Evolutionary conservation across 495 filamentous ascomycete species (phyloP).

Genomic region (Daldinia loculata): DNA sequence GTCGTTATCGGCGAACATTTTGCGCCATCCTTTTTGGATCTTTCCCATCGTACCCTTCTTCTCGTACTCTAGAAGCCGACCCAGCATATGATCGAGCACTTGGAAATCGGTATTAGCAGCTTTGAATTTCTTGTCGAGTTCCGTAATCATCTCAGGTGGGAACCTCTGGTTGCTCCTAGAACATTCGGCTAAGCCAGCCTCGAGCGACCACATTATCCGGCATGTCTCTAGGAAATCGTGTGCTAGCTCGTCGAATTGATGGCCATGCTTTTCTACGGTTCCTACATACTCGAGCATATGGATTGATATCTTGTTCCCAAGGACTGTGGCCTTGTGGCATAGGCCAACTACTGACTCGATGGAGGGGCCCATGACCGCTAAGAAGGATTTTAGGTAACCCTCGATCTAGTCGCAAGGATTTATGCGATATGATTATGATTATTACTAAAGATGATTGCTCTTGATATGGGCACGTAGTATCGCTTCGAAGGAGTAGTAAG

Average conservation of each 20-base stretch:
- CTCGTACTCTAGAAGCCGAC: slow-evolving; percentile 59
- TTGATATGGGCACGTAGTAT: not conserved
- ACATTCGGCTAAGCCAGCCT: slow-evolving; percentile 58
- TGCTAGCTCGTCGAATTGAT: slow-evolving; percentile 59
- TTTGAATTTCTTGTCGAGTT: slow-evolving; percentile 62
- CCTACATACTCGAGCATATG: slow-evolving; percentile 66
- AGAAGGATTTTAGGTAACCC: not conserved
- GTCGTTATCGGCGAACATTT: slow-evolving; percentile 54
- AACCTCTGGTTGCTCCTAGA: slow-evolving; percentile 49
- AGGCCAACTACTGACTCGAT: slow-evolving; percentile 36
- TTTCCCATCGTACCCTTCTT: slow-evolving; percentile 57
- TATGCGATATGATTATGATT: not conserved
- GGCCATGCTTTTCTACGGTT: slow-evolving; percentile 52
- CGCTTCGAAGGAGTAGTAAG: not conserved
- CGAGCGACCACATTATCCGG: slow-evolving; percentile 61
- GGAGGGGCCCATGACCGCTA: slow-evolving; percentile 27
- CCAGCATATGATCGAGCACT: slow-evolving; percentile 59
- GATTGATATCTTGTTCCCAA: slow-evolving; percentile 62
- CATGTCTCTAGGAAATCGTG: slow-evolving; percentile 62
- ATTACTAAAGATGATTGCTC: not conserved
- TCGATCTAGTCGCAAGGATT: not conserved
- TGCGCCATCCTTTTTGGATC: slow-evolving; percentile 61
- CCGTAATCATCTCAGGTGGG: slow-evolving; percentile 56
- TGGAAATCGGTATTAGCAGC: slow-evolving; percentile 57
- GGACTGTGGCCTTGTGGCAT: slow-evolving; percentile 51